Percentiles rank a stretch among this genome's conserved stretches.
phyloP scores from a whole-genome alignment of 2,329 filamentous ascomycete species.

The Xylariaceae sp. region DNA sequence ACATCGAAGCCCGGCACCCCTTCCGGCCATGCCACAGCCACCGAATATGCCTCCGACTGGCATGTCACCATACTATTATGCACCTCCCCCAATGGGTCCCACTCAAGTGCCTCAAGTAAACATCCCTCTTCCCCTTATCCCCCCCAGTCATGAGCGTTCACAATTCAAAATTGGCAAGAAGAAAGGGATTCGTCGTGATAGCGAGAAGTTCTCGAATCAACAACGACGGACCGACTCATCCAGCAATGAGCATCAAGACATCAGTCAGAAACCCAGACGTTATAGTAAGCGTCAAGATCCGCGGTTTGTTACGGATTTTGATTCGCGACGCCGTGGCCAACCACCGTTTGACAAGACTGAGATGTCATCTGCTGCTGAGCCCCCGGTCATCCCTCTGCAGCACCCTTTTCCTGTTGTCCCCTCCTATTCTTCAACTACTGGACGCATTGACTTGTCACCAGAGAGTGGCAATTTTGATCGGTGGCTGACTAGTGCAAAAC shows the following conservation, averaged over 20 bases:
- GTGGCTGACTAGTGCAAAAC: constrained; percentile 70
- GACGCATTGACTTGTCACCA: constrained; percentile 63
- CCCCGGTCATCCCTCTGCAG: constrained; percentile 31
- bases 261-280: constrained; percentile 44
- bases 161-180: constrained; percentile 48
- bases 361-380: constrained; percentile 17
- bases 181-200: constrained; percentile 48
- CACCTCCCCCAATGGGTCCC: constrained; percentile 59
- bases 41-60: constrained; percentile 68
- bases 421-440: constrained; percentile 20
- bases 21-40: constrained; percentile 65
- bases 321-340: constrained; percentile 22
- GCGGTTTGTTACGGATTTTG: constrained; percentile 35
- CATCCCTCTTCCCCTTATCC: constrained; percentile 46
- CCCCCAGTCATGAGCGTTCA: constrained; percentile 38
- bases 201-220: constrained; percentile 49
- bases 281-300: constrained; percentile 50
- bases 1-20: constrained; percentile 48
- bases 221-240: constrained; percentile 43
- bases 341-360: constrained; percentile 22
- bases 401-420: constrained; percentile 35
- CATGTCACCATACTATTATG: constrained; percentile 65
- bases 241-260: constrained; percentile 39
- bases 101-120: constrained; percentile 65
- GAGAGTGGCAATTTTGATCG: constrained; percentile 72